Conservation (phyloP, 306 rosid species). For the peach (Prunus persica) region Prunus_persica_NCBIv2 NC_034009.1:40437501-40438000, state of each 20-base stretch:
- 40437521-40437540: conserved; percentile 55
- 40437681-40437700: conserved; percentile 51
- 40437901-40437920: conserved; percentile 24
- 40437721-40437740: conserved; percentile 63
- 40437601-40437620: conserved; percentile 48
- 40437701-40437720: conserved; percentile 53
- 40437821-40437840: conserved; percentile 23
- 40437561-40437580: conserved; percentile 51
- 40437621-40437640: conserved; percentile 50
- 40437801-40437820: conserved; percentile 19
- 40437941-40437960: conserved; percentile 23
- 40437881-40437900: conserved; percentile 33
- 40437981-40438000: conserved; percentile 17
- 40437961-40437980: conserved; percentile 24
- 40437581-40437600: conserved; percentile 44
- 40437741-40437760: conserved; percentile 48
- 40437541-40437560: conserved; percentile 53
- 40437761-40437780: conserved; percentile 27
- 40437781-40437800: conserved; percentile 26
- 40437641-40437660: conserved; percentile 53
- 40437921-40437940: conserved; percentile 29
- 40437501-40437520: conserved; percentile 43
- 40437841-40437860: conserved; percentile 26
- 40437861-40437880: conserved; percentile 24
- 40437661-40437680: conserved; percentile 57